Conservation (phyloP, 495 filamentous ascomycete genomes). For the Neurospora sp. region DNA sequence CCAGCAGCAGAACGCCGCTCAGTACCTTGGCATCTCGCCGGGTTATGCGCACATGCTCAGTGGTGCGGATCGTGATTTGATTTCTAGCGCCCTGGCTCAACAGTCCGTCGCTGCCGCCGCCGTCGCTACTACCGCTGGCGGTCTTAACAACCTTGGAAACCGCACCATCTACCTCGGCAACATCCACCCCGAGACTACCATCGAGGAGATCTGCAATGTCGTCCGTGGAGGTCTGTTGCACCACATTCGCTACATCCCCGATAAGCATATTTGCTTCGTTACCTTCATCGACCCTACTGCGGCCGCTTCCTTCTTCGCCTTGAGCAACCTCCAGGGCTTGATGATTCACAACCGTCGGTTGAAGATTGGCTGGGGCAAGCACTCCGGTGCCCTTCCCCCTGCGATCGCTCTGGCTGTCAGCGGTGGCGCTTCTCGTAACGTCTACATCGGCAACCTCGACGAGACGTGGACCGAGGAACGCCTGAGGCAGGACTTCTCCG, state of each 20-base stretch:
- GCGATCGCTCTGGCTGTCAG: constrained; percentile 95
- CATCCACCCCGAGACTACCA: constrained; percentile 96
- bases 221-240: constrained; percentile 88
- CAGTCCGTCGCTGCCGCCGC: constrained; percentile 96
- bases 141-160: constrained; percentile 94
- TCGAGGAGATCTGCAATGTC: constrained; percentile 97
- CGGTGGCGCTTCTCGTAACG: constrained; percentile 90
- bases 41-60: constrained; percentile 95
- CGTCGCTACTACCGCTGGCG: constrained; percentile 90
- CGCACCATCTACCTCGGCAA: constrained; percentile 97
- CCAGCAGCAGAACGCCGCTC: constrained; percentile 97
- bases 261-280: constrained; percentile 99
- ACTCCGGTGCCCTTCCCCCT: constrained; percentile 91
- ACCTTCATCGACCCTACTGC: constrained; percentile 99
- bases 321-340: constrained; percentile 91
- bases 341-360: constrained; percentile 98
- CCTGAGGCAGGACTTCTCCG: constrained; percentile 89
- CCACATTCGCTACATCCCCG: constrained; percentile 97
- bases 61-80: constrained; percentile 87
- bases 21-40: constrained; percentile 96
- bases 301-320: constrained; percentile 92
- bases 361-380: constrained; percentile 99
- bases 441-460: constrained; percentile 95
- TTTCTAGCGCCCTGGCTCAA: constrained; percentile 90
- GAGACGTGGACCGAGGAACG: constrained; percentile 96